Evolutionary conservation across 768 basidiomycete genomes (phyloP).

Genomic region (Suillus bovinus): DNA sequence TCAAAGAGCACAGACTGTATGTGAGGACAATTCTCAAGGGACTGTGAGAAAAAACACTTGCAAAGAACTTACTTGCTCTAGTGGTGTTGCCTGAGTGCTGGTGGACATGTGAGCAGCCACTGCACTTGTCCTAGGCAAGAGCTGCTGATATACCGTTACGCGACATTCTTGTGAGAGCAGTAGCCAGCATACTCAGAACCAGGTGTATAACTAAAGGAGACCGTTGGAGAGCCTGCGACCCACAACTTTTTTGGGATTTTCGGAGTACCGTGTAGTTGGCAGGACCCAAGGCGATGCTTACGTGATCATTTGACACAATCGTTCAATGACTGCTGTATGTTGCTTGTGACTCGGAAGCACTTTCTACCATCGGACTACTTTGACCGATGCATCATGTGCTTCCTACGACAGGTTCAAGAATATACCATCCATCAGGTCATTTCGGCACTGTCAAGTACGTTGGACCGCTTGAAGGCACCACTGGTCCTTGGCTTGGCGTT

Average conservation of each 20-base stretch:
- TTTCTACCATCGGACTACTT: not conserved
- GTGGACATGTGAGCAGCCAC: constrained; percentile 39
- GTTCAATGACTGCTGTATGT: not conserved
- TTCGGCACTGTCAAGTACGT: constrained; percentile 71
- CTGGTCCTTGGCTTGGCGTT: constrained; percentile 88
- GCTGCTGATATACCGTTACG: constrained; percentile 27
- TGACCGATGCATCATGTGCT: not conserved
- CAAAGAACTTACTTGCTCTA: constrained; percentile 27
- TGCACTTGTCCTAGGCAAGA: constrained; percentile 30
- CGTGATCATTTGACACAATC: not conserved
- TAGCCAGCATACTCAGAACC: constrained; percentile 26
- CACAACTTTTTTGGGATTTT: not conserved
- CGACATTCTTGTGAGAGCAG: constrained; percentile 30
- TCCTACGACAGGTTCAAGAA: constrained; percentile 45
- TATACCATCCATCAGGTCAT: constrained; percentile 48
- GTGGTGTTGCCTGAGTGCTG: constrained; percentile 7
- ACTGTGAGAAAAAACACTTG: not conserved
- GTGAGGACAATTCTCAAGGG: constrained; percentile 15
- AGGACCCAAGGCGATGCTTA: constrained; percentile 1
- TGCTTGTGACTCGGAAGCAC: not conserved
- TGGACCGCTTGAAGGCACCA: constrained; percentile 62
- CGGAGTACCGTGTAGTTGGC: not conserved
- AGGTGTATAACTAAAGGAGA: not conserved
- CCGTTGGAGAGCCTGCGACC: not conserved
- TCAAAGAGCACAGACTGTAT: constrained; percentile 63